Conservation (phyloP, 2,329 filamentous ascomycete genomes). For the Monosporascus sp. region DNA sequence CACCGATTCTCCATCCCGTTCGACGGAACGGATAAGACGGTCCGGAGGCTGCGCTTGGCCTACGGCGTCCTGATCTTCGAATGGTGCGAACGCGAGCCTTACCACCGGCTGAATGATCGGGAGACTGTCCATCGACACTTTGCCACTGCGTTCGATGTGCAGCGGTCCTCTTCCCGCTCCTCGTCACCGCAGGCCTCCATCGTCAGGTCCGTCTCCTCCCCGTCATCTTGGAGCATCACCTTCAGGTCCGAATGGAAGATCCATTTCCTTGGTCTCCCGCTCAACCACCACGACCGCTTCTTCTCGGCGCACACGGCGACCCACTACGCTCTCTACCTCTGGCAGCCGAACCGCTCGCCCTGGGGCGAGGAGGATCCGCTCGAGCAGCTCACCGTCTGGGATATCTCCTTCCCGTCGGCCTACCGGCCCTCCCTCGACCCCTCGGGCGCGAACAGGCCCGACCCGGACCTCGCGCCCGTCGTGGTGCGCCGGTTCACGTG, state of each 20-base stretch:
- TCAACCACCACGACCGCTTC: conserved; percentile 54
- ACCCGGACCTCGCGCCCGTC: conserved; percentile 30
- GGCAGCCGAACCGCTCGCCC: conserved; percentile 52
- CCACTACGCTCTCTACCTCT: conserved; percentile 58
- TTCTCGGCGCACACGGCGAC: conserved; percentile 54
- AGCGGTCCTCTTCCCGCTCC: conserved; percentile 8
- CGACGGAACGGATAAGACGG: conserved; percentile 39
- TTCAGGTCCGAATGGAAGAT: conserved; percentile 58
- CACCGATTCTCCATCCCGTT: conserved; percentile 45
- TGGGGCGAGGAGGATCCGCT: conserved; percentile 53
- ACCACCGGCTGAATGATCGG: conserved; percentile 45
- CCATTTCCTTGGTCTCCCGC: conserved; percentile 49
- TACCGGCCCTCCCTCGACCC: conserved; percentile 49
- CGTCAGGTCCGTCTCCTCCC: conserved; percentile 1
- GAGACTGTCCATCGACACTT: conserved; percentile 53
- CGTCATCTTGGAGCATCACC: conserved; percentile 35
- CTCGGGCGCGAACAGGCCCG: conserved; percentile 30
- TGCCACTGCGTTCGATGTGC: conserved; percentile 53
- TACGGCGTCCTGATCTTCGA: conserved; percentile 55
- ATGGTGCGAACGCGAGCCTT: conserved; percentile 51
- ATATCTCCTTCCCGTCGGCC: conserved; percentile 44
- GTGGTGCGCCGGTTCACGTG: conserved; percentile 46
- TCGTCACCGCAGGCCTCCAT: conserved; percentile 5
- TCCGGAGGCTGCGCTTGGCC: conserved; percentile 50
- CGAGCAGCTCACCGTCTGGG: conserved; percentile 55